Conservation (phyloP, 345 rosid species). For the Ailanthus altissimus region DNA sequence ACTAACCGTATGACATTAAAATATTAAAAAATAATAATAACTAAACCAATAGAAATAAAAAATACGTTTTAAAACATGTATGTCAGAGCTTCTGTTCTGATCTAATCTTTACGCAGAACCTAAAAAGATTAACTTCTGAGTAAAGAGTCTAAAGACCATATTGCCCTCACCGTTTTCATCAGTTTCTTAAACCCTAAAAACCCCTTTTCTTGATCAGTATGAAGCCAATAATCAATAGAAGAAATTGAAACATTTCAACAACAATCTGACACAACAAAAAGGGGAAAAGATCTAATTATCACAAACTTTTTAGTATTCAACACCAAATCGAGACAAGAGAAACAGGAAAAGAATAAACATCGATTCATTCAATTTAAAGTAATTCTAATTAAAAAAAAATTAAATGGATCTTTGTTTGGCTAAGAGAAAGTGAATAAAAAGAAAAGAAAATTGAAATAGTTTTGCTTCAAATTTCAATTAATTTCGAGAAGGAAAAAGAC, state of each 20-base stretch:
- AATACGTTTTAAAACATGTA: neutral
- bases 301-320: neutral
- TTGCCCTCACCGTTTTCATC: slow-evolving; percentile 29
- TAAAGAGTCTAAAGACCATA: slow-evolving; percentile 30
- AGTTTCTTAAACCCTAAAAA: slow-evolving; percentile 25
- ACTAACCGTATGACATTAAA: neutral
- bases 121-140: slow-evolving; percentile 3
- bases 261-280: slow-evolving; percentile 1
- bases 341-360: neutral
- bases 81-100: slow-evolving; percentile 28
- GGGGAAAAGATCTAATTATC: neutral
- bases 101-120: slow-evolving; percentile 18
- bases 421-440: slow-evolving; percentile 10
- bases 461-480: neutral
- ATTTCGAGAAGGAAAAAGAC: neutral
- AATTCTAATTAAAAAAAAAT: neutral
- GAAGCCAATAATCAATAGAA: neutral
- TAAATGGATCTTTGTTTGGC: slow-evolving; percentile 11
- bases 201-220: neutral
- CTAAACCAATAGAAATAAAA: neutral
- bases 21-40: neutral
- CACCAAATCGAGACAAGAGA: neutral
- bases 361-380: neutral
- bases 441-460: neutral
- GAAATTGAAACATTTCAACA: neutral